Conservation (phyloP, 192 early-diverging fungal species). For the Backusella sp. region DNA sequence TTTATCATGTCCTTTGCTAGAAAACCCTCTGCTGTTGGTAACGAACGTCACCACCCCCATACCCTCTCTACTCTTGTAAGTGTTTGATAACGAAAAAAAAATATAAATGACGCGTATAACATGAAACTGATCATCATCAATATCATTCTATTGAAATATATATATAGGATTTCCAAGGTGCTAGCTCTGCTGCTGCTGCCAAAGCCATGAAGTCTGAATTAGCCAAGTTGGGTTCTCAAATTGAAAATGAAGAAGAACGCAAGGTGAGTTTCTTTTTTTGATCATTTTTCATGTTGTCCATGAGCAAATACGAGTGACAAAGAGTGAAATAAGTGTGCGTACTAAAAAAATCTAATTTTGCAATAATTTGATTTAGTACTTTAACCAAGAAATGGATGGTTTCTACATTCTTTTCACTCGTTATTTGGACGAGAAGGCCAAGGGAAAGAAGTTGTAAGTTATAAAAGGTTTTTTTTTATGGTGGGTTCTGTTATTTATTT, state of each 20-base stretch:
- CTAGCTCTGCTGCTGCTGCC: slow-evolving; percentile 58
- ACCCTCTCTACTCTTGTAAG: slow-evolving; percentile 55
- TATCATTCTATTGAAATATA: not conserved
- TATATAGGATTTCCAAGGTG: slow-evolving; percentile 54
- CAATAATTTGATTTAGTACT: slow-evolving; percentile 42
- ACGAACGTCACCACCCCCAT: slow-evolving; percentile 49
- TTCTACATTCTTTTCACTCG: slow-evolving; percentile 83
- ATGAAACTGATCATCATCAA: not conserved
- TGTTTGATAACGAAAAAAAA: not conserved
- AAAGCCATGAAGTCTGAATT: slow-evolving; percentile 79
- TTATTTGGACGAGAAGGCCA: slow-evolving; percentile 79
- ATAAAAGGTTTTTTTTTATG: not conserved
- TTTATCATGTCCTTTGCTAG: slow-evolving; percentile 14
- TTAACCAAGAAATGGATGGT: slow-evolving; percentile 82
- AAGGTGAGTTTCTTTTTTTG: slow-evolving; percentile 38
- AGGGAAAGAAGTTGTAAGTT: slow-evolving; percentile 76
- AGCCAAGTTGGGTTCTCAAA: slow-evolving; percentile 54
- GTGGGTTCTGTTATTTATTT: not conserved
- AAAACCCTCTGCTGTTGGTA: slow-evolving; percentile 21
- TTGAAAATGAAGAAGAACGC: slow-evolving; percentile 60
- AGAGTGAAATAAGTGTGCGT: not conserved
- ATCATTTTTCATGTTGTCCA: not conserved
- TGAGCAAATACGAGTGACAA: not conserved
- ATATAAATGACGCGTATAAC: not conserved
- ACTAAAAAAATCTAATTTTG: not conserved